Percentiles rank a stretch among this genome's conserved stretches.
These are phyloP conservation scores for Orbilia blumenaviensis DNA, from an alignment of 2,329 filamentous ascomycete genomes.

Conservation along the genomic window DNA sequence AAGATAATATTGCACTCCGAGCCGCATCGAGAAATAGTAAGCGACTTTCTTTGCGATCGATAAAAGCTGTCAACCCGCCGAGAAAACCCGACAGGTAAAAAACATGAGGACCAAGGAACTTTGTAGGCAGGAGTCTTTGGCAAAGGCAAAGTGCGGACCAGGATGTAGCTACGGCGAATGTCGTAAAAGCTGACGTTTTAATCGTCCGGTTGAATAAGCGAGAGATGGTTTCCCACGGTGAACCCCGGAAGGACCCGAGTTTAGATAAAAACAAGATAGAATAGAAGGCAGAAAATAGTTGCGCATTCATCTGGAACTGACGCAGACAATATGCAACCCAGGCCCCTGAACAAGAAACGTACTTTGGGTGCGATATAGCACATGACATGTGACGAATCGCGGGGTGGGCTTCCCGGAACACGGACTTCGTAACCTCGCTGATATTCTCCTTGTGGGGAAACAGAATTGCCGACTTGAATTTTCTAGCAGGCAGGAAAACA, in stretches of 20 bases:
- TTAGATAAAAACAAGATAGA: constrained; percentile 18
- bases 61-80: constrained; percentile 32
- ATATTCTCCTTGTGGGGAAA: constrained; percentile 4
- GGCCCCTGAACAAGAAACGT: constrained; percentile 28
- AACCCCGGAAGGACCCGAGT: not conserved
- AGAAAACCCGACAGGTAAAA: constrained; percentile 39
- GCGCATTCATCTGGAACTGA: constrained; percentile 21
- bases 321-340: constrained; percentile 8
- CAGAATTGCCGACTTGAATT: constrained; percentile 31
- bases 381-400: constrained; percentile 38
- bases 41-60: constrained; percentile 18
- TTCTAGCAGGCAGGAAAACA: not conserved
- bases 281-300: constrained; percentile 12
- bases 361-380: constrained; percentile 42
- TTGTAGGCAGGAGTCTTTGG: constrained; percentile 25
- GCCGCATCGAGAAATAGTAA: constrained; percentile 31
- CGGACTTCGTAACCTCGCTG: not conserved
- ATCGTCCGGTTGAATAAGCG: constrained; percentile 10
- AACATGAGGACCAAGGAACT: not conserved
- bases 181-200: constrained; percentile 22
- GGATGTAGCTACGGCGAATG: constrained; percentile 24
- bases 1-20: constrained; percentile 23
- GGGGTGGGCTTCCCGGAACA: constrained; percentile 34
- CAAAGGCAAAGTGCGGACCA: constrained; percentile 43
- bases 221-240: not conserved